Base-by-base conservation (phyloP, 768 basidiomycete genomes). In the Xerocomellus intermedius region DNA sequence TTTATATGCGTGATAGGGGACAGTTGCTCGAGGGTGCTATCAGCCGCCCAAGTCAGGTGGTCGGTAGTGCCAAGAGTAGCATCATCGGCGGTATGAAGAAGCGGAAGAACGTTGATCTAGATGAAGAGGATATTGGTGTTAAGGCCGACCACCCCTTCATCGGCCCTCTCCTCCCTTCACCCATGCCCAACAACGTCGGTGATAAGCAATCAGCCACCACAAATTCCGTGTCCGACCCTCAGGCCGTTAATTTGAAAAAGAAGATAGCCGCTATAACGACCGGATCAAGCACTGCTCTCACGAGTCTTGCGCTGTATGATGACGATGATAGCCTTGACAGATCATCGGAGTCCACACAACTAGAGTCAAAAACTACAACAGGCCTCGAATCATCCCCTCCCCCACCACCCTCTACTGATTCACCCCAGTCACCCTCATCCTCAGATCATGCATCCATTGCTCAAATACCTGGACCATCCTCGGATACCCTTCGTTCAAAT, bases 1-100 rank as follows among this genome's bases (percentile, higher is more conserved):
- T 96, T 74, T 99, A 98, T 70, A 81, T 93, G 42, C 84, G 85
- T 48, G 85, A 87, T 53, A 87, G 84, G 69, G 91, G 91, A 8
- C 86, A 91, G 64, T 81, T 78, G 5, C 74, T 91, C 44, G 82
- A 88, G 61, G 83, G 85, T 17, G 86, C 82, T 6, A 73, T 89
- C 53, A 57, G 46, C 50, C 59, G 61, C 21, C 50, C 72, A 28
- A 61, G 58, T 21, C 66, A 55, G 50, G 59, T 52, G 14, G 35
- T 17, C 8, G 43, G 54, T 22, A 52, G 65, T 16, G 63, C 65
- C 47, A 79, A 72, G 63, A 71, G 64, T 26, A 60, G 71, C 21
- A 62, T 87, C 44, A 73, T 78, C 2, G 75, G 79, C 7, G 77
- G 76, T 45, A 73, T 78, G 74, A 79, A 75, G 69, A 77, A 77